A percentile compares a stretch with the other conserved stretches of the same genome.
These are phyloP conservation scores for Carnegiea gigantea DNA, from an alignment of 179 eudicot species.

Conservation along the genomic window DNA sequence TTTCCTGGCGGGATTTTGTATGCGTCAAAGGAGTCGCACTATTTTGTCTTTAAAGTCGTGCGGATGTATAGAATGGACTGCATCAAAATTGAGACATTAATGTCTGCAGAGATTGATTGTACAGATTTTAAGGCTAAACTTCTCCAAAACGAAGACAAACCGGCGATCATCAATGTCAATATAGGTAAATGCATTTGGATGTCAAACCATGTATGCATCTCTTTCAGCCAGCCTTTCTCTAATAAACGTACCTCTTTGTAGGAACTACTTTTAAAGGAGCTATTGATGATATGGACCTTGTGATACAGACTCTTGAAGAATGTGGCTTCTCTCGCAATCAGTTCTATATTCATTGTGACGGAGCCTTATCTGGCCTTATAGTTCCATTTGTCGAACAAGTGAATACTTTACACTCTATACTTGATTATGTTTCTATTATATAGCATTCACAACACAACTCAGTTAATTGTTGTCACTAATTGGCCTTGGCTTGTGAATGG, in stretches of 20 bases:
- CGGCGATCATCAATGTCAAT: slow-evolving; percentile 76
- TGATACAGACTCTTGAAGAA: slow-evolving; percentile 72
- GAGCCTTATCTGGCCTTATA: slow-evolving; percentile 83
- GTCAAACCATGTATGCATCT: no score
- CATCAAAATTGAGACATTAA: slow-evolving; percentile 54
- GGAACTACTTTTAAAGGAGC: slow-evolving; percentile 91
- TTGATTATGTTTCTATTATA: neutral
- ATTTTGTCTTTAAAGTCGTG: slow-evolving; percentile 78
- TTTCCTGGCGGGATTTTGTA: slow-evolving; percentile 79
- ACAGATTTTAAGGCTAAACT: slow-evolving; percentile 61
- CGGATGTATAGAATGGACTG: slow-evolving; percentile 86
- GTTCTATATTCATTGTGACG: slow-evolving; percentile 84
- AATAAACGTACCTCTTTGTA: slow-evolving; percentile 20
- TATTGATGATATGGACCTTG: slow-evolving; percentile 84
- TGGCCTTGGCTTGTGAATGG: slow-evolving; percentile 27
- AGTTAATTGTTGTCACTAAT: neutral
- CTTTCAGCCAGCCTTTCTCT: neutral
- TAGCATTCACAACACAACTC: neutral
- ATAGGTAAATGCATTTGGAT: slow-evolving; percentile 30
- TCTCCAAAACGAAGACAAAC: slow-evolving; percentile 65
- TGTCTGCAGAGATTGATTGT: slow-evolving; percentile 79
- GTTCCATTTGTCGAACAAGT: slow-evolving; percentile 75
- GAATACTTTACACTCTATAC: neutral
- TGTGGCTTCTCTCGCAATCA: slow-evolving; percentile 61
- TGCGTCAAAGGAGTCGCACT: slow-evolving; percentile 79